phyloP scores from a whole-genome alignment of 1,284 basidiomycete species.

The Pyrrhoderma lamaoense region DNA sequence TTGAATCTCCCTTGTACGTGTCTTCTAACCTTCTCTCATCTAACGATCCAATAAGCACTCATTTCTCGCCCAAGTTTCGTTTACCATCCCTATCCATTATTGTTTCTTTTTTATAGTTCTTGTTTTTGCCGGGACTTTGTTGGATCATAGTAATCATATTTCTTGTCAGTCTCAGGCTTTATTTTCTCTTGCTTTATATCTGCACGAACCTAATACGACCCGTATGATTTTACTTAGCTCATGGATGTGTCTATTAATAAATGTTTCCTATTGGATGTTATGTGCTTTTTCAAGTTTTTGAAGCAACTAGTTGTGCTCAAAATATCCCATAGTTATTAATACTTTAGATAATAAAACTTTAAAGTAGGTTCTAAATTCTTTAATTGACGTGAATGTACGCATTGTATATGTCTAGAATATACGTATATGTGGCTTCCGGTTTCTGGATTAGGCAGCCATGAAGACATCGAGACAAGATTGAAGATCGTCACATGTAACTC shows the following conservation, averaged over 20 bases:
- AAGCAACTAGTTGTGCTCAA: too few species aligned
- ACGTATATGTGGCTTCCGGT: neutral
- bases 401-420: too few species aligned
- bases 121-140: constrained; percentile 27
- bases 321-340: too few species aligned
- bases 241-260: too few species aligned
- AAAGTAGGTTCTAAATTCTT: too few species aligned
- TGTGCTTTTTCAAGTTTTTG: too few species aligned
- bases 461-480: constrained; percentile 61
- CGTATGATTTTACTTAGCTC: too few species aligned
- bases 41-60: constrained; percentile 26
- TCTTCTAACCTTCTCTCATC: neutral
- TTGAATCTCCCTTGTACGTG: constrained; percentile 21
- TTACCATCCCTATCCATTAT: constrained; percentile 21
- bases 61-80: too few species aligned
- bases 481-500: constrained; percentile 46
- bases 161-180: neutral
- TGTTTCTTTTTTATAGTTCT: constrained; percentile 29
- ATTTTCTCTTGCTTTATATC: neutral
- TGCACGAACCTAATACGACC: neutral
- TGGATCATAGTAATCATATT: constrained; percentile 6
- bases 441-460: constrained; percentile 27
- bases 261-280: too few species aligned
- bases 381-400: too few species aligned
- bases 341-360: too few species aligned